These are phyloP conservation scores for Fistulinella staudtii DNA, from an alignment of 1,284 basidiomycete species.

Conservation along the genomic window DNA sequence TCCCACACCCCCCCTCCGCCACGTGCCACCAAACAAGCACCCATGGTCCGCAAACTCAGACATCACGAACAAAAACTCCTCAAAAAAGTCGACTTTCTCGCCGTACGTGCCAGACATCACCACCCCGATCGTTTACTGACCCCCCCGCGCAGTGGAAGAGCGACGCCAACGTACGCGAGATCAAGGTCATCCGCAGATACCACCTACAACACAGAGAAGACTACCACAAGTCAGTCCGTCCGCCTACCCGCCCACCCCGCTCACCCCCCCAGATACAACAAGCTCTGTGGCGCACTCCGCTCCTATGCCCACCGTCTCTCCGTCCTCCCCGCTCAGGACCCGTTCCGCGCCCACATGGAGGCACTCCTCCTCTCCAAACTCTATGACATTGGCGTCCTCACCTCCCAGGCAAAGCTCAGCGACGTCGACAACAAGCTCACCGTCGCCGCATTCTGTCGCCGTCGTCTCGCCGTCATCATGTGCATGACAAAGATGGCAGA, in stretches of 20 bases:
- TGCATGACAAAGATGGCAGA: conserved; percentile 94
- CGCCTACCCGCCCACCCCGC: conserved; percentile 5
- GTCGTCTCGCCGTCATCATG: conserved; percentile 91
- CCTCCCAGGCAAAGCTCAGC: conserved; percentile 75
- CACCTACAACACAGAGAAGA: conserved; percentile 94
- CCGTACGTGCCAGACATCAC: conserved; percentile 52
- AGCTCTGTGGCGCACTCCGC: conserved; percentile 85
- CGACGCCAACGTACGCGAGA: conserved; percentile 88
- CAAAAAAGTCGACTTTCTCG: conserved; percentile 93
- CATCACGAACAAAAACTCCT: conserved; percentile 92
- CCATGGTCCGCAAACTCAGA: conserved; percentile 86
- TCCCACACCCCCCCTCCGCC: conserved; percentile 27
- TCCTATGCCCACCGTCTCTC: conserved; percentile 86
- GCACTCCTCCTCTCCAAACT: conserved; percentile 87
- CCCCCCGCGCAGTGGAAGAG: conserved; percentile 82
- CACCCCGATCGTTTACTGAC: background rate
- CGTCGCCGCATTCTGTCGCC: conserved; percentile 90
- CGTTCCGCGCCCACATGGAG: conserved; percentile 85
- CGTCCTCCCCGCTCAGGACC: conserved; percentile 85
- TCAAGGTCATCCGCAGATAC: conserved; percentile 94
- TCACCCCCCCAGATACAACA: conserved; percentile 75
- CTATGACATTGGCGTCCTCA: conserved; percentile 96
- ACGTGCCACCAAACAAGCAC: conserved; percentile 18
- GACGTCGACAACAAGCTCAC: conserved; percentile 95
- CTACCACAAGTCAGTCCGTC: conserved; percentile 76